Conservation (phyloP, 2,329 filamentous ascomycete genomes). For the Didymella segeticola region DNA sequence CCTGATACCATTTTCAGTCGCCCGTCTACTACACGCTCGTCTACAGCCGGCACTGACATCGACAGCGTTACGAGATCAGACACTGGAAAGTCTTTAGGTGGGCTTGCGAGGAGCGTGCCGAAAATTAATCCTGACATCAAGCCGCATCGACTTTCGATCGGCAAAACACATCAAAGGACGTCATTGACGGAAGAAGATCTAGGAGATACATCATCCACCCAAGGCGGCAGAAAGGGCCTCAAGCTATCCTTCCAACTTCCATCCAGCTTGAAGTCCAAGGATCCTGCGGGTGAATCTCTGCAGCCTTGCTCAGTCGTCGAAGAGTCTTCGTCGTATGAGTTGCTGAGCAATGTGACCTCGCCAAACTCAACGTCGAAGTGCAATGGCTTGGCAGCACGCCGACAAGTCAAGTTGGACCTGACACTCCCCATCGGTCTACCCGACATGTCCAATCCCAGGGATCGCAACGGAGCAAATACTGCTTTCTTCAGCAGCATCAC, state of each 20-base stretch:
- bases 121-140: constrained; percentile 32
- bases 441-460: constrained; percentile 27
- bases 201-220: not conserved
- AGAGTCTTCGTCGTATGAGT: not conserved
- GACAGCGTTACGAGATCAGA: constrained; percentile 15
- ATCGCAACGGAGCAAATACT: constrained; percentile 13
- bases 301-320: constrained; percentile 5
- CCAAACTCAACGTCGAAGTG: constrained; percentile 12
- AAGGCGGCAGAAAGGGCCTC: constrained; percentile 9
- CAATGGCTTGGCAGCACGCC: constrained; percentile 33
- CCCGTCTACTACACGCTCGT: constrained; percentile 10
- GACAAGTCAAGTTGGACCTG: constrained; percentile 39
- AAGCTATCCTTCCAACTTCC: constrained; percentile 20
- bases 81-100: constrained; percentile 31
- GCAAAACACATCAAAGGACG: not conserved
- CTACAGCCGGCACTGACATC: constrained; percentile 1
- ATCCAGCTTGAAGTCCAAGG: constrained; percentile 1
- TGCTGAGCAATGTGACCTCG: not conserved
- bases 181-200: not conserved
- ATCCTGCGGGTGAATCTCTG: not conserved
- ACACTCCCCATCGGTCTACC: constrained; percentile 31
- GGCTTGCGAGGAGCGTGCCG: constrained; percentile 32
- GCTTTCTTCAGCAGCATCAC: constrained; percentile 23
- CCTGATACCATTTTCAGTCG: constrained; percentile 21
- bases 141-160: not conserved